Conservation (phyloP, 441 rosid genomes). For the Gossypium schwendimanii region DNA sequence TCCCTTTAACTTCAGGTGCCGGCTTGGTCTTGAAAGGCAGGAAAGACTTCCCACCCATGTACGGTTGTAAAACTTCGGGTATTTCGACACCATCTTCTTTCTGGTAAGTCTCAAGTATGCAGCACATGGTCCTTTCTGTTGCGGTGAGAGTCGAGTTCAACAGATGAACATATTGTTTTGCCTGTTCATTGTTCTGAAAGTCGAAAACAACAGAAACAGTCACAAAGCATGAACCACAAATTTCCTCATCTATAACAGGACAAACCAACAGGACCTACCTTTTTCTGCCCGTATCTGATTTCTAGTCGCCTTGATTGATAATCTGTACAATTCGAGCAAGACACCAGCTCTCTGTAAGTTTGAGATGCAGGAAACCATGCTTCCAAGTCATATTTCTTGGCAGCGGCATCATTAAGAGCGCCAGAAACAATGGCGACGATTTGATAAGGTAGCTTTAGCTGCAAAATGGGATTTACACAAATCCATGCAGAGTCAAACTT, state of each 20-base stretch:
- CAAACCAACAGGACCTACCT: constrained; percentile 31
- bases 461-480: constrained; percentile 16
- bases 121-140: constrained; percentile 89
- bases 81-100: constrained; percentile 75
- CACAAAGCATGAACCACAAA: background rate
- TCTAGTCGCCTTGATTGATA: constrained; percentile 45
- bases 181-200: constrained; percentile 69
- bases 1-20: constrained; percentile 56
- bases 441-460: constrained; percentile 61
- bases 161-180: constrained; percentile 78
- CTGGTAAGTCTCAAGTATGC: constrained; percentile 88
- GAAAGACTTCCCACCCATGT: constrained; percentile 70
- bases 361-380: constrained; percentile 70
- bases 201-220: background rate
- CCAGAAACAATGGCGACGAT: constrained; percentile 62
- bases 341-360: constrained; percentile 25
- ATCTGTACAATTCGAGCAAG: constrained; percentile 10
- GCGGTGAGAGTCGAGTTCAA: constrained; percentile 92
- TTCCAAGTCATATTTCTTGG: constrained; percentile 69
- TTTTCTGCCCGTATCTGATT: constrained; percentile 85
- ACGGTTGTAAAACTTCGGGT: constrained; percentile 58
- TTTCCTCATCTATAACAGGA: background rate
- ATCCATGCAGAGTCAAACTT: background rate
- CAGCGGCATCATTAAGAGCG: constrained; percentile 33
- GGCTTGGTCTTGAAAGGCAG: constrained; percentile 68